These are phyloP conservation scores for Sporothrix inflata DNA, from an alignment of 2,329 filamentous ascomycete genomes.

Conservation along the genomic window DNA sequence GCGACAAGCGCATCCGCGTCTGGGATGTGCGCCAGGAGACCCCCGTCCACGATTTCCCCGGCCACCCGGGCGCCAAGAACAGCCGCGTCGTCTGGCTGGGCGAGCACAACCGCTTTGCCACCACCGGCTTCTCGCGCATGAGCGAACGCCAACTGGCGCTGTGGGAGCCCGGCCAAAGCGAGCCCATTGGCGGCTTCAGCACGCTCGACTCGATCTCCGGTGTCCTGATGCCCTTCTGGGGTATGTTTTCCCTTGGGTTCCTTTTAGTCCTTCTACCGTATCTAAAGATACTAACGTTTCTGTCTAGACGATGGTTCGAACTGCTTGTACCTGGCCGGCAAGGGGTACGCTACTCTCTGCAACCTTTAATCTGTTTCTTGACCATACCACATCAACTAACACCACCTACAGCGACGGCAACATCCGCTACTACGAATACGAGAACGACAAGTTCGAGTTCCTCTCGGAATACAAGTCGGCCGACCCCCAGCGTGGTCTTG, in stretches of 20 bases:
- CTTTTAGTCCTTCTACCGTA: neutral
- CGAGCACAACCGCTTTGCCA: constrained; percentile 93
- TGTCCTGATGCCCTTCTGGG: constrained; percentile 99
- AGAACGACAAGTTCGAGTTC: constrained; percentile 98
- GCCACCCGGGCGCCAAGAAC: constrained; percentile 94
- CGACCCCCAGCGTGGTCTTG: constrained; percentile 91
- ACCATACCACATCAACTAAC: no score
- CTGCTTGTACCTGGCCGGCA: constrained; percentile 93
- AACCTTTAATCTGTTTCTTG: no score
- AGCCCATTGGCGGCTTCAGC: constrained; percentile 88
- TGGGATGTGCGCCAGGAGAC: constrained; percentile 97
- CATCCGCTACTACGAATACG: constrained; percentile 98
- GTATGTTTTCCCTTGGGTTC: constrained; percentile 40
- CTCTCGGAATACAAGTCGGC: constrained; percentile 96
- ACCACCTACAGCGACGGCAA: constrained; percentile 76
- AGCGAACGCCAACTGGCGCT: constrained; percentile 94
- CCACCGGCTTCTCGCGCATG: constrained; percentile 97
- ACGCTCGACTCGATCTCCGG: constrained; percentile 94
- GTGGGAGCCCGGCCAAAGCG: constrained; percentile 86
- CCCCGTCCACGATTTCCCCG: constrained; percentile 79
- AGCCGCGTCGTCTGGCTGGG: constrained; percentile 96
- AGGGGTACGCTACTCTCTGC: constrained; percentile 68
- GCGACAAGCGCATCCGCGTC: constrained; percentile 96
- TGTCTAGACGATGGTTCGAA: constrained; percentile 80
- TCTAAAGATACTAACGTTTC: constrained; percentile 35